Evolutionary conservation across 2,329 filamentous ascomycete genomes (phyloP).

Genomic region (Lecanicillium sp.): DNA sequence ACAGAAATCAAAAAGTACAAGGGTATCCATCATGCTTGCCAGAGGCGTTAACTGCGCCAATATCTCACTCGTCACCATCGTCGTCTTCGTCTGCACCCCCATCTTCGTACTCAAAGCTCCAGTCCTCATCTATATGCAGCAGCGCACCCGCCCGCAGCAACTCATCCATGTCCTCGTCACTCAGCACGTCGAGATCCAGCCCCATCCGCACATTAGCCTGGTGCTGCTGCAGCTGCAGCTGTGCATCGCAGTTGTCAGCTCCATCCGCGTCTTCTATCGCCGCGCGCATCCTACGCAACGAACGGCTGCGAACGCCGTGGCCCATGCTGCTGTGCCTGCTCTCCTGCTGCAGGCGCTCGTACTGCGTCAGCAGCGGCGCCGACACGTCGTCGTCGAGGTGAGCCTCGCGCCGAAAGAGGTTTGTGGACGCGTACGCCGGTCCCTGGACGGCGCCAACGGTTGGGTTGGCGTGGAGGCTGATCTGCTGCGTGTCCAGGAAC

Average conservation of each 20-base stretch:
- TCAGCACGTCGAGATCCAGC: slow-evolving; percentile 22
- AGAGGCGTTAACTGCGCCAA: neutral
- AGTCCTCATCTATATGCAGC: slow-evolving; percentile 23
- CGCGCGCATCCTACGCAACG: slow-evolving; percentile 1
- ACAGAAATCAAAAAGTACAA: neutral
- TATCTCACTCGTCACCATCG: neutral
- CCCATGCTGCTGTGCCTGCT: slow-evolving; percentile 22
- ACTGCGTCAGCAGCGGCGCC: slow-evolving; percentile 35
- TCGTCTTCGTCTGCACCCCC: neutral
- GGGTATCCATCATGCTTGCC: neutral
- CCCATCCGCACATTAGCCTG: slow-evolving; percentile 13
- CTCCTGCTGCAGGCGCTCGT: slow-evolving; percentile 36
- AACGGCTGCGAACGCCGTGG: slow-evolving; percentile 10
- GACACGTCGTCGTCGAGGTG: slow-evolving; percentile 37
- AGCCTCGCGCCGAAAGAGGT: slow-evolving; percentile 38
- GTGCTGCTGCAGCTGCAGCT: slow-evolving; percentile 16
- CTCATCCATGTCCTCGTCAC: slow-evolving; percentile 11
- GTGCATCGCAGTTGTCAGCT: slow-evolving; percentile 3
- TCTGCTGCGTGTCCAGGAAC: slow-evolving; percentile 29
- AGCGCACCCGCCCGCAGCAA: slow-evolving; percentile 17
- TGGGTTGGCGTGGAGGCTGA: slow-evolving; percentile 35
- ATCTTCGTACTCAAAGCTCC: slow-evolving; percentile 26
- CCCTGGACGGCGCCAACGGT: slow-evolving; percentile 50
- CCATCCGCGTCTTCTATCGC: neutral
- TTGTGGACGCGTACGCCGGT: slow-evolving; percentile 37